Base-by-base conservation (phyloP, 78 protist genomes). In the Bigelowiella natans region DNA sequence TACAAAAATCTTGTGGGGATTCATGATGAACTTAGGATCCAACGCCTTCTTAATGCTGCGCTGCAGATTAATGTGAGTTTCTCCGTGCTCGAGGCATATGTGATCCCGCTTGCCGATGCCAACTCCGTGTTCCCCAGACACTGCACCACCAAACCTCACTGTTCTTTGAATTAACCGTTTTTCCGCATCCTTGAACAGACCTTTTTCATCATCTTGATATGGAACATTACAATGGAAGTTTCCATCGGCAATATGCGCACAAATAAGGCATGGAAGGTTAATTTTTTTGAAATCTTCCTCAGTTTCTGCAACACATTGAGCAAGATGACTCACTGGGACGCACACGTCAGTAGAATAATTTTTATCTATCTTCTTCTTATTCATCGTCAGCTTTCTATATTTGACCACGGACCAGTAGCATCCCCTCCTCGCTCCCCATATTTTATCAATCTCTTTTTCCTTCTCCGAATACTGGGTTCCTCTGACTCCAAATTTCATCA, bases 181-280 rank as follows among this genome's bases (percentile, higher is more conserved):
- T 1, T 93, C n/a, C 37, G 86, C 0, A 1, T 2, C 26, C 28
- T 7, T 0, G 2, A 92, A 90, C 88, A 31, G 89, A 82, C 64
- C 94, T 0, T 73, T 89, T 29, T 87, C 1, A 82, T 94, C 95
- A 29, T 82, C 82, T 73, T 88, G 88, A 39, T 94, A 83, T 11
- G 89, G 64, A 29, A 95, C 83, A 39, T 96, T 89, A 29, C 85
- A 29, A 90, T 97, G 98, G 91, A 97, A 97, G 88, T 97, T 97
- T 36, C 97, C 97, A 88, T 97, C 98, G 34, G 95, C 97, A 1
- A 95, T 95, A 63, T 97, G 98, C 34, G 94, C 95, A 28, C 92
- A 37, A 38, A 95, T 92, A 29, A 82, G 91, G 28, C 93, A 90
- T 0, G 31, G 0, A 11, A 64, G 63, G 2, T 37, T 88, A 11